phyloP scores from a whole-genome alignment of 495 filamentous ascomycete species.

The Neurospora tetrasperma region DNA sequence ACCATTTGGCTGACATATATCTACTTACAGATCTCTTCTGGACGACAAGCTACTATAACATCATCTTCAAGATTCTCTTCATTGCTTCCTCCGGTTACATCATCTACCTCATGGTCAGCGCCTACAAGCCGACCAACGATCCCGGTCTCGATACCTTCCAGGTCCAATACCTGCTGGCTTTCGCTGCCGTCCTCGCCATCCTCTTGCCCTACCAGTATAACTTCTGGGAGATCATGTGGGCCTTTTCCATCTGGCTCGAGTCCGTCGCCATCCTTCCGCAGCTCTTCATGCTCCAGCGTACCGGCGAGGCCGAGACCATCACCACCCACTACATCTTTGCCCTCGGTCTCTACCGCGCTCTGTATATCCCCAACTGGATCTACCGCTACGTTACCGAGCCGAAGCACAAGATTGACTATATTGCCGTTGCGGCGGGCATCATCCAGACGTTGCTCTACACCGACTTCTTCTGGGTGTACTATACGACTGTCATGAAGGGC shows the following conservation, averaged over 20 bases:
- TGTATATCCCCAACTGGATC: conserved; percentile 99
- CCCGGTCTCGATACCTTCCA: conserved; percentile 94
- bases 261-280: conserved; percentile 93
- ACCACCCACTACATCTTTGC: conserved; percentile 97
- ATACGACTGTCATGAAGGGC: conserved; percentile 83
- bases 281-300: conserved; percentile 94
- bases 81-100: conserved; percentile 81
- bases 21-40: conserved; percentile 64
- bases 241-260: conserved; percentile 96
- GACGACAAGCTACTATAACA: conserved; percentile 79
- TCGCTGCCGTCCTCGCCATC: conserved; percentile 65
- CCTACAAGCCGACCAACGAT: conserved; percentile 93
- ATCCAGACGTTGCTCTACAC: conserved; percentile 92
- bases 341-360: conserved; percentile 77
- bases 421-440: conserved; percentile 76
- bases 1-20: background rate
- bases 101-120: conserved; percentile 91
- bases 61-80: conserved; percentile 92
- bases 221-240: conserved; percentile 72
- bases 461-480: conserved; percentile 99
- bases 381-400: conserved; percentile 72
- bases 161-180: conserved; percentile 79
- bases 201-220: conserved; percentile 78
- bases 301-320: conserved; percentile 95
- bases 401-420: conserved; percentile 58